Base-by-base conservation (phyloP, 2,329 filamentous ascomycete genomes). In the Dothidotthia symphoricarpi region DNA sequence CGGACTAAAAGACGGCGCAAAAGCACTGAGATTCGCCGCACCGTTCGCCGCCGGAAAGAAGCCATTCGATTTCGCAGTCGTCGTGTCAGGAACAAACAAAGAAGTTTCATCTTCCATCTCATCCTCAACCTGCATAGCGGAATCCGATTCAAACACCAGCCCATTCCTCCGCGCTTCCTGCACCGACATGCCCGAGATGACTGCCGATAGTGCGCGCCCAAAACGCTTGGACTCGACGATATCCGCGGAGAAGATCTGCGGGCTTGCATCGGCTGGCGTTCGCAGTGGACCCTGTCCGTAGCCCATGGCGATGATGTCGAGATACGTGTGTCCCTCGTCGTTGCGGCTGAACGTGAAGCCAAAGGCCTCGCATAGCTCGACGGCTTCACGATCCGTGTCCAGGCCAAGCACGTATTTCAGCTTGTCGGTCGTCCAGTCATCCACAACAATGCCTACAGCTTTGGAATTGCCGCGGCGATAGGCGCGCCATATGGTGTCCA, bases 191-290 rank as follows among this genome's bases (percentile, higher is more conserved):
- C 79, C 79, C 51, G 76, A 71, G 36, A 82, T 75, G 17, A 83
- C 63, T 7, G 79, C 75, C 15, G 74, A 72, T n/a, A 80, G 60
- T 2, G 69, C 74, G 49, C 80, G 72, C 15, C 73, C 71, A 38
- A 71, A 68, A 26, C 80, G 73, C 60, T 84, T 84, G 16, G 65
- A 64, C 55, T 83, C 80, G 12, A 83, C 80, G 34, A 77, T 67
- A 4, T 50, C 65, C 14, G 73, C 61, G 0, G 77, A 81, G 45
- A 76, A 78, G 12, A 68, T 65, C 47, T 82, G 80, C 22, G 71
- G 69, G n/a, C 59, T 61, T 32, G 63, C 37, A 27, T 45, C 51
- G 17, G 53, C 41, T n/a, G 55, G 50, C 17, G 58, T 55, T 13
- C 56, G 31, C 3, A 51, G 28, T 3, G 41, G 40, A 12, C 56